Base-by-base conservation (phyloP, 352 stramenopile species). In the Chrysophaeum taylorii region DNA sequence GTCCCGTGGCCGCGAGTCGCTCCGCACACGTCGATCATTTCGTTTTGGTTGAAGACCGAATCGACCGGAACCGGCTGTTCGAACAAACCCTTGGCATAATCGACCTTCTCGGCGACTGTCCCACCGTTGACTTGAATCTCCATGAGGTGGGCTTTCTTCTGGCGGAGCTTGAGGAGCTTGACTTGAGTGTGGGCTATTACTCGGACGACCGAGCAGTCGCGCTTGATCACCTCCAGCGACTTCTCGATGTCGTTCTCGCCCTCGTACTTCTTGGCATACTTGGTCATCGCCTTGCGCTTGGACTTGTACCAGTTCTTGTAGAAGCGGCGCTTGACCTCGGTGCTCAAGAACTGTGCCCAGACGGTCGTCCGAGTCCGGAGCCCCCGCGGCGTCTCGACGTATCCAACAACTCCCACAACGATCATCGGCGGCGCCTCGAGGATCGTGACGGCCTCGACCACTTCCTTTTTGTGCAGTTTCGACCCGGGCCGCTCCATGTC, bases 281-380 rank as follows among this genome's bases (percentile, higher is more conserved):
- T 98, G 84, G 95, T 99, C 89, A 98, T 99, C 69, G 96, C 96
- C 94, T 99, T 99, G 72, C 96, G 94, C 94, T 99, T 99, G 79
- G 85, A 92, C 78, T 93, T 93, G 85, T 98, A 99, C 96, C 96
- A 99, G 91, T 99, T 99, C 93, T 99, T 99, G 94, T 99, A 99
- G 84, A 98, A 97, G 79, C 95, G 92, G 87, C 94, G 92, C 91
- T 97, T 97, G 75, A 98, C 87, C 79, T 99, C 94, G 76, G 99
- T 95, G 81, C 82, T 96, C 79, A 99, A 88, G 85, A 99, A 95
- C 88, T 98, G 90, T 23, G 96, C 94, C 83, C 97, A 99, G 70
- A 99, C 96, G 63, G 96, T 99, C 48, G 93, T 98, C 69, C 99
- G 86, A 62, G 94, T 98, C 73, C 95, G 93, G 72, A 99, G 90